These are phyloP conservation scores for Selaginella moellendorffii DNA, from an alignment of 75 land plant species.

Conservation along the genomic window DNA sequence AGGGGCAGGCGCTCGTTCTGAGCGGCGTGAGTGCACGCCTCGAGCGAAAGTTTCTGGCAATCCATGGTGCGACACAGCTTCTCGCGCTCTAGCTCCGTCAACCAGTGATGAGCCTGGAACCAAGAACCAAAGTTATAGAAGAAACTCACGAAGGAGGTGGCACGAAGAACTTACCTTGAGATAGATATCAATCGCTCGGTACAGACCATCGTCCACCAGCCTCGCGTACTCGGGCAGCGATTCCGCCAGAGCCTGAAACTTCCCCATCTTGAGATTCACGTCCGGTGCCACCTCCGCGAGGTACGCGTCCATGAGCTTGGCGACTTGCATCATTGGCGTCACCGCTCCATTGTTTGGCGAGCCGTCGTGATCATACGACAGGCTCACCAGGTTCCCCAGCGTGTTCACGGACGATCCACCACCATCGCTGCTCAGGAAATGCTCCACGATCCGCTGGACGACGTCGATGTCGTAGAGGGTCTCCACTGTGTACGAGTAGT, in stretches of 20 bases:
- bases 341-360: constrained; percentile 29
- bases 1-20: constrained; percentile 97
- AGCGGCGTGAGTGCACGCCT: constrained; percentile 88
- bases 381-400: constrained; percentile 31
- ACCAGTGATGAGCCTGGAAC: constrained; percentile 75
- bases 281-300: constrained; percentile 93
- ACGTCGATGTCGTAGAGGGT: constrained; percentile 72
- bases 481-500: constrained; percentile 57
- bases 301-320: constrained; percentile 73
- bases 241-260: constrained; percentile 73
- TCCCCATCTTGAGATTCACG: constrained; percentile 60
- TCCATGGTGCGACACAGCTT: constrained; percentile 73
- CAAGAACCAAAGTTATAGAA: background rate
- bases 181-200: constrained; percentile 88
- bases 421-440: constrained; percentile 46
- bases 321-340: constrained; percentile 70
- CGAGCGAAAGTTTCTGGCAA: constrained; percentile 85
- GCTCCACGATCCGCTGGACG: constrained; percentile 65
- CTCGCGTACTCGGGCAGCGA: constrained; percentile 77
- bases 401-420: constrained; percentile 26
- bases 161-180: constrained; percentile 43
- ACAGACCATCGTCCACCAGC: constrained; percentile 73
- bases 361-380: constrained; percentile 30
- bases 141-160: background rate
- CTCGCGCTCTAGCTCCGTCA: constrained; percentile 57